Percentiles rank a stretch among this genome's conserved stretches.
Conservation (phyloP, 495 filamentous ascomycete genomes). For the Annulohypoxylon nitens region DNA sequence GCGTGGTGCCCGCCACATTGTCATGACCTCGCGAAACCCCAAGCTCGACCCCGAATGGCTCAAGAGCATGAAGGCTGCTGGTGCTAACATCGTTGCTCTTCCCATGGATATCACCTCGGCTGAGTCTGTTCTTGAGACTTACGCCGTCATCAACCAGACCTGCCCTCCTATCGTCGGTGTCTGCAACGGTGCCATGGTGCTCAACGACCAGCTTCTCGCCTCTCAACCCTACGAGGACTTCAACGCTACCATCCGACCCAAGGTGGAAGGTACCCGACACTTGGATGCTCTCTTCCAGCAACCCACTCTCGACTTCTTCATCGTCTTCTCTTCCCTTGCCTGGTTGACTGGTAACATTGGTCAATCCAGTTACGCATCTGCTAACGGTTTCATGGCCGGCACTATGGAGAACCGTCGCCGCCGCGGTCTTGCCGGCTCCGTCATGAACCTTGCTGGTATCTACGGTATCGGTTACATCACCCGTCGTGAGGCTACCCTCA, state of each 20-base stretch:
- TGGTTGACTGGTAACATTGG: slow-evolving; percentile 59
- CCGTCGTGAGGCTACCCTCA: slow-evolving; percentile 33
- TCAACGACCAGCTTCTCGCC: slow-evolving; percentile 14
- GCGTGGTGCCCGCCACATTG: slow-evolving; percentile 61
- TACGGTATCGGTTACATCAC: slow-evolving; percentile 57
- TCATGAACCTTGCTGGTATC: slow-evolving; percentile 58
- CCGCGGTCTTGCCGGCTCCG: slow-evolving; percentile 52
- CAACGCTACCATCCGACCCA: slow-evolving; percentile 34
- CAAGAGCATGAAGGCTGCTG: slow-evolving; percentile 7
- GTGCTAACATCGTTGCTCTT: slow-evolving; percentile 11
- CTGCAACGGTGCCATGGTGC: slow-evolving; percentile 18
- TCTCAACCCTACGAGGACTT: slow-evolving; percentile 18
- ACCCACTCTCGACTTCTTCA: slow-evolving; percentile 65
- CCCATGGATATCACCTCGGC: slow-evolving; percentile 29
- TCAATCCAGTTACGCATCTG: slow-evolving; percentile 64
- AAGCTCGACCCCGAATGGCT: slow-evolving; percentile 25
- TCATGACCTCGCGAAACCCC: slow-evolving; percentile 59
- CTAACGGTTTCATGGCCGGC: slow-evolving; percentile 62
- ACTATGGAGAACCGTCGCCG: slow-evolving; percentile 48
- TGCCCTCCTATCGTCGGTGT: slow-evolving; percentile 12
- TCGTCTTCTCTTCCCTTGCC: slow-evolving; percentile 64
- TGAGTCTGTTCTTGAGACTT: slow-evolving; percentile 16
- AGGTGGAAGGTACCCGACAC: slow-evolving; percentile 51
- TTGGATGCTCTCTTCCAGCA: slow-evolving; percentile 54
- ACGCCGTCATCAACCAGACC: slow-evolving; percentile 21